Conservation (phyloP, 257 asterid species). For the Ophiorrhiza pumila region DNA sequence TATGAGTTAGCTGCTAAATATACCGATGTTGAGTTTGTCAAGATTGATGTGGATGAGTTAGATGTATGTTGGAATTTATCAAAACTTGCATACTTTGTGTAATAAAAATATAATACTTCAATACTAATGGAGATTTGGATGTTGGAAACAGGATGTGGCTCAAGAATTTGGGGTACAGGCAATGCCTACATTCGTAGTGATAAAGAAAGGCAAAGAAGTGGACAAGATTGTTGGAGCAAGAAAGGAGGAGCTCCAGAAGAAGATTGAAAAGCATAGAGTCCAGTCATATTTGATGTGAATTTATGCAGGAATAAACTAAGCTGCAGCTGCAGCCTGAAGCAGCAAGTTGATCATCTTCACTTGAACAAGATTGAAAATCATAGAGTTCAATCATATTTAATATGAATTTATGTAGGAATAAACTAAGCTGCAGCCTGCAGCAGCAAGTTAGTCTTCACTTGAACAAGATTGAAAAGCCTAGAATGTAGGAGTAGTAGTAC, state of each 20-base stretch:
- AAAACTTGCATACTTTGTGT: no score
- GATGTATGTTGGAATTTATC: constrained; percentile 23
- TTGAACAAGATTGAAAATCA: no score
- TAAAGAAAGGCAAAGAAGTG: constrained; percentile 55
- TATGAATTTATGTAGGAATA: no score
- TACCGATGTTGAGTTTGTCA: constrained; percentile 35
- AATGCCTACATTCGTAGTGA: constrained; percentile 64
- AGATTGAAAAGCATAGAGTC: constrained; percentile 51
- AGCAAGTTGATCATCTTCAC: no score
- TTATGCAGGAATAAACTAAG: neutral
- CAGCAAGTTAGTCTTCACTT: no score
- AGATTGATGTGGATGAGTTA: constrained; percentile 42
- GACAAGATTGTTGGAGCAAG: constrained; percentile 58
- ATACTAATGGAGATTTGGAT: no score
- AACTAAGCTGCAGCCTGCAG: no score
- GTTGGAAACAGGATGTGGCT: constrained; percentile 53
- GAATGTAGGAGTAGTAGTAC: no score
- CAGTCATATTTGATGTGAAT: neutral
- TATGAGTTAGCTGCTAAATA: constrained; percentile 27
- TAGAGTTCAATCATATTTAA: no score
- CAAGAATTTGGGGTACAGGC: constrained; percentile 52
- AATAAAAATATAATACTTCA: no score
- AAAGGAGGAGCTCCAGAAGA: constrained; percentile 49
- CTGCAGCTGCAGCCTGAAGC: no score
- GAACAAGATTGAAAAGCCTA: no score